A percentile compares a stretch with the other conserved stretches of the same genome.
phyloP scores from a whole-genome alignment of 148 eudicot genomes.

The Diospyros lotus region DNA sequence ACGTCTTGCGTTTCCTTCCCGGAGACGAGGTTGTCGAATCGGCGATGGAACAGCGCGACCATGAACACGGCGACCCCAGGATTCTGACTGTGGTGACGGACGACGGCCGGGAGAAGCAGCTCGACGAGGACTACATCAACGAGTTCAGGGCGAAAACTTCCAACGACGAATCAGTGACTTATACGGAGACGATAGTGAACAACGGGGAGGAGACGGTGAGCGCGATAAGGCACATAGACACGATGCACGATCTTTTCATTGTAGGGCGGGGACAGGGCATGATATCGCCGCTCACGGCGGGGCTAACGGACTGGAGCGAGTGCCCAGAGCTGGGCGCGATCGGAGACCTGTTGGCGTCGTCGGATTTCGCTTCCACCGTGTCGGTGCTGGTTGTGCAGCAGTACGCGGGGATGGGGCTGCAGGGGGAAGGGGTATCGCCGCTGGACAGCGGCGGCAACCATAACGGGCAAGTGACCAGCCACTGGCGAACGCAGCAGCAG shows the following conservation, averaged over 20 bases:
- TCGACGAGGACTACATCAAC: slow-evolving; percentile 55
- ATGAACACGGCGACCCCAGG: slow-evolving; percentile 28
- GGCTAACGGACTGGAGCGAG: slow-evolving; percentile 95
- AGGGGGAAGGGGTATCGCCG: slow-evolving; percentile 13
- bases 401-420: slow-evolving; percentile 40
- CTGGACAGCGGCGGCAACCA: too few species aligned
- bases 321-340: slow-evolving; percentile 92
- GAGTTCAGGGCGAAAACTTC: slow-evolving; percentile 46
- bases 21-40: slow-evolving; percentile 36
- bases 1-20: slow-evolving; percentile 42
- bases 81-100: slow-evolving; percentile 49
- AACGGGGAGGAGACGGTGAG: slow-evolving; percentile 81
- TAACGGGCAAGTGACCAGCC: too few species aligned
- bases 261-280: slow-evolving; percentile 81
- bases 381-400: slow-evolving; percentile 75
- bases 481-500: too few species aligned
- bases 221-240: slow-evolving; percentile 58
- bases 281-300: slow-evolving; percentile 70
- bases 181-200: slow-evolving; percentile 43
- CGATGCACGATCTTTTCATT: slow-evolving; percentile 55
- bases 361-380: slow-evolving; percentile 61
- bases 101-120: slow-evolving; percentile 42
- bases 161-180: slow-evolving; percentile 37
- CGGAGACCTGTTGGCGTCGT: slow-evolving; percentile 77
- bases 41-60: slow-evolving; percentile 22